phyloP scores from a whole-genome alignment of 78 protist genomes.

The Dictyostelium purpureum region DNA sequence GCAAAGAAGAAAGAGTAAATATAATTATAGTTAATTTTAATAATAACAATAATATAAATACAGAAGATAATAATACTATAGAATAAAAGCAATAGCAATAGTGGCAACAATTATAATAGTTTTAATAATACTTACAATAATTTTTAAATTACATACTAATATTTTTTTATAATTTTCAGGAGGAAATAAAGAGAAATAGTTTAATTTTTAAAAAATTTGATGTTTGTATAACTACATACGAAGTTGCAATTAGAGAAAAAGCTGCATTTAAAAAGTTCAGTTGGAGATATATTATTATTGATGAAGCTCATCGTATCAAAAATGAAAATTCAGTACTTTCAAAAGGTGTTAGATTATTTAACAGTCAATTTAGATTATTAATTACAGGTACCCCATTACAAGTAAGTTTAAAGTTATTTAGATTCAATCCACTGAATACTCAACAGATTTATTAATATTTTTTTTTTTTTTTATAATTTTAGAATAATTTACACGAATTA shows the following conservation, averaged over 20 bases:
- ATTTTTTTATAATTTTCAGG: slow-evolving; percentile 15
- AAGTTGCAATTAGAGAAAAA: slow-evolving; percentile 91
- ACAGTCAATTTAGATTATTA: slow-evolving; percentile 87
- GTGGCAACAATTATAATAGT: neutral
- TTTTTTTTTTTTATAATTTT: slow-evolving; percentile 23
- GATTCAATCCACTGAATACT: neutral
- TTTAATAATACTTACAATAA: neutral
- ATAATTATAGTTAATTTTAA: neutral
- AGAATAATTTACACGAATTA: slow-evolving; percentile 99
- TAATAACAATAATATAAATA: too few species aligned
- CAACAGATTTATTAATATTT: neutral
- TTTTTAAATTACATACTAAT: neutral
- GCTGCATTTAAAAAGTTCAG: slow-evolving; percentile 82
- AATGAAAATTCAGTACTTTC: slow-evolving; percentile 95
- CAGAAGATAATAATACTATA: too few species aligned
- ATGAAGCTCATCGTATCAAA: slow-evolving; percentile 99
- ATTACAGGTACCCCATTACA: slow-evolving; percentile 98
- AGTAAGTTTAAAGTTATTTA: neutral
- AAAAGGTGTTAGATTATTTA: slow-evolving; percentile 76
- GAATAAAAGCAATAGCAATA: too few species aligned
- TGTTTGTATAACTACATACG: slow-evolving; percentile 94
- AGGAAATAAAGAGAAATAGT: slow-evolving; percentile 44
- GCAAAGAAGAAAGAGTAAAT: slow-evolving; percentile 88
- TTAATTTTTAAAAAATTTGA: slow-evolving; percentile 89
- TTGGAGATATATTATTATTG: slow-evolving; percentile 95